Evolutionary conservation across 2,329 filamentous ascomycete genomes (phyloP).

Genomic region (Aureobasidium sp.): DNA sequence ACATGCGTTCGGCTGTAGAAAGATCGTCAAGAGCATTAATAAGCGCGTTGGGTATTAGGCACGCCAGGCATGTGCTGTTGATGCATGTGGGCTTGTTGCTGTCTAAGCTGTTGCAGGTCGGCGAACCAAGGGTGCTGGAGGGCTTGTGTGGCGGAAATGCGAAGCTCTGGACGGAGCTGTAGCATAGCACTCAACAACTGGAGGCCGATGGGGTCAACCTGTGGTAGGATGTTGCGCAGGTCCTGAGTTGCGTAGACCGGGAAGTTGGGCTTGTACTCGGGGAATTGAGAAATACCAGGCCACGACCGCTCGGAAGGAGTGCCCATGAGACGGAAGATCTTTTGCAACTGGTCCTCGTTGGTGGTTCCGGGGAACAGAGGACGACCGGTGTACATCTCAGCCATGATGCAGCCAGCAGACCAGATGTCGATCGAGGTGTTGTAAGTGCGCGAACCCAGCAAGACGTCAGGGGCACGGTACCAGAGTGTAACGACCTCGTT

Average conservation of each 20-base stretch:
- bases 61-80: slow-evolving; percentile 16
- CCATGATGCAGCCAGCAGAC: slow-evolving; percentile 99
- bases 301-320: slow-evolving; percentile 91
- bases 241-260: slow-evolving; percentile 93
- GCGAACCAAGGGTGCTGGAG: slow-evolving; percentile 89
- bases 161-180: slow-evolving; percentile 82
- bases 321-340: slow-evolving; percentile 98
- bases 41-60: slow-evolving; percentile 14
- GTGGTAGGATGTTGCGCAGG: slow-evolving; percentile 73
- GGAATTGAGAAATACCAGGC: slow-evolving; percentile 89
- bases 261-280: slow-evolving; percentile 96
- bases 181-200: slow-evolving; percentile 86
- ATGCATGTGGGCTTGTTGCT: slow-evolving; percentile 13
- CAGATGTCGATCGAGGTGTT: slow-evolving; percentile 99
- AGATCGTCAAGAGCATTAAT: slow-evolving; percentile 10
- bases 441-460: slow-evolving; percentile 89
- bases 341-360: slow-evolving; percentile 93
- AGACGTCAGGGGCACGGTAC: slow-evolving; percentile 94
- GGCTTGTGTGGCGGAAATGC: slow-evolving; percentile 79
- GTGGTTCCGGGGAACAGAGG: slow-evolving; percentile 95
- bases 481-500: slow-evolving; percentile 97
- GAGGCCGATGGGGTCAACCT: slow-evolving; percentile 80
- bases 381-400: slow-evolving; percentile 95
- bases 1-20: not conserved
- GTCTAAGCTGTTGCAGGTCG: slow-evolving; percentile 49